These are phyloP conservation scores for Uromyces viciae-fabae DNA, from an alignment of 1,284 basidiomycete species.

Conservation along the genomic window DNA sequence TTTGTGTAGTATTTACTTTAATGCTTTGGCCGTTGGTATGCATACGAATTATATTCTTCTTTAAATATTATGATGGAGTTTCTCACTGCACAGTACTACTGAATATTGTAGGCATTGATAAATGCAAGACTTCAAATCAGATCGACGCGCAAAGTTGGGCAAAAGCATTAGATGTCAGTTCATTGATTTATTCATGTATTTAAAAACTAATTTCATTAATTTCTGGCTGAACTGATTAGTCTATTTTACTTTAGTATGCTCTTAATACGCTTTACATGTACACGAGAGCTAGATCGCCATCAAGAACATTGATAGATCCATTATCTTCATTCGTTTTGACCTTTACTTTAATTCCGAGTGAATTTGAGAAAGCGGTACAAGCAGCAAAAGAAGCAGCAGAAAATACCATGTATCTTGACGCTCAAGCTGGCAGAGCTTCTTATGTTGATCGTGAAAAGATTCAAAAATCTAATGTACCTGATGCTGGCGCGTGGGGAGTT, in stretches of 20 bases:
- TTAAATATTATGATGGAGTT: conserved; percentile 55
- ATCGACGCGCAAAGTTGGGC: conserved; percentile 65
- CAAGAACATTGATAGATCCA: conserved; percentile 85
- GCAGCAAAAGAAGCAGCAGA: conserved; percentile 67
- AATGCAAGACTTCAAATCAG: conserved; percentile 44
- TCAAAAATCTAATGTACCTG: conserved; percentile 68
- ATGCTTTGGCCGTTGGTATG: conserved; percentile 70
- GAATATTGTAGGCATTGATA: conserved; percentile 4
- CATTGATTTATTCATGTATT: neutral
- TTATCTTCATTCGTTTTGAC: conserved; percentile 72
- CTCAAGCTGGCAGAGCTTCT: conserved; percentile 82
- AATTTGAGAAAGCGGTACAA: conserved; percentile 62
- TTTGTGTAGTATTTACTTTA: conserved; percentile 72
- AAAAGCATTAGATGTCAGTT: conserved; percentile 58
- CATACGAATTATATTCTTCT: no score
- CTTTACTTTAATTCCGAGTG: conserved; percentile 57
- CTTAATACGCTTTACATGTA: conserved; percentile 74
- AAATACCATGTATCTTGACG: conserved; percentile 68
- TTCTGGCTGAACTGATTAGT: no score
- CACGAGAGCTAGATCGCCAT: conserved; percentile 81
- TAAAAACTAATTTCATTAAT: no score
- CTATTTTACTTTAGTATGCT: conserved; percentile 59
- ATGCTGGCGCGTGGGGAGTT: conserved; percentile 87
- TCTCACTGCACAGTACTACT: neutral
- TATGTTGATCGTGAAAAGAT: conserved; percentile 75